Base-by-base conservation (phyloP, 495 filamentous ascomycete species). In the Glonium stellatum region DNA sequence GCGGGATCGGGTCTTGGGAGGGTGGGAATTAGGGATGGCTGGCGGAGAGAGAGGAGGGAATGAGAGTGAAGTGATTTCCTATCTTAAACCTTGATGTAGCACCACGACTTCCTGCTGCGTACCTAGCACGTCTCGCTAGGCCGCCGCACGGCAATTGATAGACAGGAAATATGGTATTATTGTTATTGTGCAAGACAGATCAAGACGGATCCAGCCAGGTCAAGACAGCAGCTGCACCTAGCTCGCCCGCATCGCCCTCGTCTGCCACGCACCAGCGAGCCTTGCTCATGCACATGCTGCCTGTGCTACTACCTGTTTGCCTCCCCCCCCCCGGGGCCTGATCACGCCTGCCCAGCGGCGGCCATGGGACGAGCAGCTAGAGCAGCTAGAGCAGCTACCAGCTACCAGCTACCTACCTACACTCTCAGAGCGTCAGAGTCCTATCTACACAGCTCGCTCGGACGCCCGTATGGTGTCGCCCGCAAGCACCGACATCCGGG, bases 11-110 rank as follows among this genome's bases (percentile, higher is more conserved):
- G 15, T 22, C 13, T 48, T 13, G 25, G 13, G 13, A 23, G 52
- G 51, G 51, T 36, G n/a, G n/a, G 3, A 19, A 19, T 39, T 54
- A 41, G 47, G 27, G 56, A 42, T 51, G 42, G 52, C 54, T 39
- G 36, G 54, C 3, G 21, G 44, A 39, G 22, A 35, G 18, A 47
- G n/a, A 13, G 34, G 37, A 9, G 23, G 48, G 48, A 4, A 39
- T 18, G 54, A 21, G 41, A 12, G 52, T 49, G 39, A 54, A 23
- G 15, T 41, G 15, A 49, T 61, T 15, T 34, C 52, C 59, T 62
- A 62, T 62, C 59, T 56, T 22, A 19, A 61, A 55, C 13, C 52
- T 61, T 48, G 58, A 61, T 61, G 50, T 61, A 37, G 49, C 58
- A 61, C 58, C 54, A 3, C 39, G 5, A 59, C 57, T n/a, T 21